Conservation (phyloP, 179 eudicot genomes). For the Sideroxylon spinosum region DNA sequence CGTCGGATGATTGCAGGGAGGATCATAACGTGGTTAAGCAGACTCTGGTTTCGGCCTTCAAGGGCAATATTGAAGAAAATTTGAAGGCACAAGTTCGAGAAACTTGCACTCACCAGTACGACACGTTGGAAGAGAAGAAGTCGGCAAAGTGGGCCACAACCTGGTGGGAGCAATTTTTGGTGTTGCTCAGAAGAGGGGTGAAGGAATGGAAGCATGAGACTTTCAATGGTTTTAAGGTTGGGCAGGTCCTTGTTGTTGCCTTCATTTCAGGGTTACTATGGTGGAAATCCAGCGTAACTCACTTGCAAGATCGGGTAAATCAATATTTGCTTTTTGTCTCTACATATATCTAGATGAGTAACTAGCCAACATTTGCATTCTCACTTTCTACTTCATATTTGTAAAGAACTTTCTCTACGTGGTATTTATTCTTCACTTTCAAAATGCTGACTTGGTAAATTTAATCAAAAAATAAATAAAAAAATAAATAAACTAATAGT, state of each 20-base stretch:
- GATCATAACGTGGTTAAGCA: constrained; percentile 50
- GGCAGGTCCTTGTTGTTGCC: constrained; percentile 50
- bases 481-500: too few relatives aligned
- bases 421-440: too few relatives aligned
- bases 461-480: too few relatives aligned
- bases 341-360: not conserved
- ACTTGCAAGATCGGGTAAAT: constrained; percentile 78
- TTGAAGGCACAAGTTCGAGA: constrained; percentile 41
- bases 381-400: not conserved
- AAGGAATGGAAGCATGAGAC: constrained; percentile 70
- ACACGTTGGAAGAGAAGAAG: constrained; percentile 27
- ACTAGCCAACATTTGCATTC: not conserved
- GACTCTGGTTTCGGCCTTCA: constrained; percentile 45
- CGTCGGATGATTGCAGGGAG: constrained; percentile 39
- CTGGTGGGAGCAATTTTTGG: constrained; percentile 74
- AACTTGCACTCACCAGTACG: not conserved
- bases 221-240: constrained; percentile 47
- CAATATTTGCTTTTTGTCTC: not conserved
- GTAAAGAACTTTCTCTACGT: too few relatives aligned
- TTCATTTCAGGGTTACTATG: constrained; percentile 62
- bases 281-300: constrained; percentile 57
- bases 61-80: constrained; percentile 34
- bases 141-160: constrained; percentile 58
- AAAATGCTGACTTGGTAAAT: too few relatives aligned
- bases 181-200: constrained; percentile 64